Evolutionary conservation across 208 protist genomes (phyloP), one percentile per base, ranked within the genome.

Genomic region (Leishmania braziliensis): DNA sequence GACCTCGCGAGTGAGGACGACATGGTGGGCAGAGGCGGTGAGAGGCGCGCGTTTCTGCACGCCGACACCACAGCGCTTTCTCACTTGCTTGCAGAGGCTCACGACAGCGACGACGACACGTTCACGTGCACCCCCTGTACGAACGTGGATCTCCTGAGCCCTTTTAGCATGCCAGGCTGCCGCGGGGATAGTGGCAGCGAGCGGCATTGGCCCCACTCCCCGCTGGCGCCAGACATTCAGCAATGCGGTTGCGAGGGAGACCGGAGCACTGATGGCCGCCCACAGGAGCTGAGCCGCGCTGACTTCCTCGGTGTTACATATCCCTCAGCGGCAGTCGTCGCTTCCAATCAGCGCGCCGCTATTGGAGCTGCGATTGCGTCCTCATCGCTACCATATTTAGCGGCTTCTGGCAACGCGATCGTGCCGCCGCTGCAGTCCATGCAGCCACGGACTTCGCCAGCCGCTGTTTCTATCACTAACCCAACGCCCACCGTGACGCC

Each of bases 1-100:
- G 75, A 75, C 65, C 73, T 79, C 54, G 58, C 75, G 2, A 84
- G 80, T 26, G 80, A 75, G 2, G 80, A 84, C 8, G 80, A 78
- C 36, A 0, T 29, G 29, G 18, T 26, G 50, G 33, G 50, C 29
- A 33, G 23, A 2, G 48, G 29, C 71, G 23, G 50, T 54, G 5
- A 39, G 71, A 23, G 18, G 51, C 43, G 29, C 8, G 23, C 0
- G 12, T 12, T 18, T 14, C 46, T 23, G 14, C n/a, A 23, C 29
- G 29, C 50, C 43, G 50, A 16, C n/a, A 5, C 48, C 50, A 60
- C 71, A 39, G 5, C 48, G 14, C 5, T 76, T 50, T 62, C 71
- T 60, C 29, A 60, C 71, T n/a, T 76, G 29, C 29, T 76, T 6
- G 5, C 14, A 9, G 51, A 10, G 2, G 48, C 71, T 10, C 3